These are phyloP conservation scores for Mimosa pudica DNA, from an alignment of 306 rosid species.

Conservation along the genomic window DNA sequence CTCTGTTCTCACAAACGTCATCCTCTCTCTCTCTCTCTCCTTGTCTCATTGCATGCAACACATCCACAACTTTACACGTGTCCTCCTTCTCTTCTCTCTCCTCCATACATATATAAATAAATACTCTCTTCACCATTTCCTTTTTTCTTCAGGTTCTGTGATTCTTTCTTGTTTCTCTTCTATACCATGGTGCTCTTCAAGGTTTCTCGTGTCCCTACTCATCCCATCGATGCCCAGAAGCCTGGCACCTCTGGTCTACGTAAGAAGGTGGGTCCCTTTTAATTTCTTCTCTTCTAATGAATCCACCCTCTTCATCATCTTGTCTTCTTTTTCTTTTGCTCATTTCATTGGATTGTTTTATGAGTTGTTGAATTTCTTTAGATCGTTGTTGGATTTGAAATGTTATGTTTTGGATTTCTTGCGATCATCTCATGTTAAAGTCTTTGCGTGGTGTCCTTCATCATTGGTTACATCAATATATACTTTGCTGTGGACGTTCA, in stretches of 20 bases:
- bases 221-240: slow-evolving; percentile 96
- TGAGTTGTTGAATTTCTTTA: slow-evolving; percentile 3
- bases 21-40: slow-evolving; percentile 26
- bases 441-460: slow-evolving; percentile 19
- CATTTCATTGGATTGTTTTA: neutral
- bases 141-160: slow-evolving; percentile 7
- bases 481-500: slow-evolving; percentile 8
- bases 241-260: slow-evolving; percentile 99
- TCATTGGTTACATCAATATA: slow-evolving; percentile 31
- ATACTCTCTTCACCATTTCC: slow-evolving; percentile 8
- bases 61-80: slow-evolving; percentile 10
- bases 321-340: neutral
- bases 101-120: neutral
- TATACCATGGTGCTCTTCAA: slow-evolving; percentile 63
- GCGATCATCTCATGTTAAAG: slow-evolving; percentile 31
- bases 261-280: slow-evolving; percentile 87
- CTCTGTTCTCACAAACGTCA: slow-evolving; percentile 33
- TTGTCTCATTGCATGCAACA: neutral
- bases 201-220: slow-evolving; percentile 55
- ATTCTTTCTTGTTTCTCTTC: slow-evolving; percentile 29
- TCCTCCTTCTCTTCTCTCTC: neutral
- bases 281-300: neutral
- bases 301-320: neutral
- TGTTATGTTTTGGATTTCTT: slow-evolving; percentile 35
- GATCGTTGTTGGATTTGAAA: slow-evolving; percentile 31